A percentile compares a stretch with the other conserved stretches of the same genome.
Evolutionary conservation across 2,329 filamentous ascomycete species (phyloP).

Genomic region (Colletotrichum incanum): DNA sequence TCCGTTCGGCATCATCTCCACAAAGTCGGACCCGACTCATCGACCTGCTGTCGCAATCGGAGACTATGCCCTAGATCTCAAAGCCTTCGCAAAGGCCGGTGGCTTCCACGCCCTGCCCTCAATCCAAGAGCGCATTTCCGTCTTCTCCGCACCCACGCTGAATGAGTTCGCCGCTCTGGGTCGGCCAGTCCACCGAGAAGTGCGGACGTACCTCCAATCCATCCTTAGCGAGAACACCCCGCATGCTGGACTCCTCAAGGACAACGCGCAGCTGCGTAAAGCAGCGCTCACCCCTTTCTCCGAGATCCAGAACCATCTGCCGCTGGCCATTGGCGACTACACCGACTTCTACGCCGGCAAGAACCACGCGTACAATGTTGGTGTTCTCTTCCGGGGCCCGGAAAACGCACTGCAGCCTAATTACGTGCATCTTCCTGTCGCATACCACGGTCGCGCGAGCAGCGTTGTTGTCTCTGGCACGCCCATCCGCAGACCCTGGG

Average conservation of each 20-base stretch:
- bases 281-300: constrained; percentile 49
- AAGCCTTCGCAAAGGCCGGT: constrained; percentile 66
- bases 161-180: constrained; percentile 82
- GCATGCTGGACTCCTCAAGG: constrained; percentile 51
- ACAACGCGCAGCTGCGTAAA: constrained; percentile 53
- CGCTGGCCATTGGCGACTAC: constrained; percentile 85
- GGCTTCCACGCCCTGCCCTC: constrained; percentile 56
- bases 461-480: constrained; percentile 84
- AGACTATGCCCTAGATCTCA: constrained; percentile 79
- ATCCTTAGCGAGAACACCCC: constrained; percentile 70
- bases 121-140: constrained; percentile 46
- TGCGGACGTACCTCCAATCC: constrained; percentile 79
- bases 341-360: constrained; percentile 88
- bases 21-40: constrained; percentile 67
- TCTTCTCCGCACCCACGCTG: constrained; percentile 67
- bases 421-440: constrained; percentile 85
- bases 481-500: constrained; percentile 79
- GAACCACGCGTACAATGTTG: constrained; percentile 82
- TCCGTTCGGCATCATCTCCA: constrained; percentile 86
- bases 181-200: constrained; percentile 76
- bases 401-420: constrained; percentile 85
- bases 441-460: constrained; percentile 85
- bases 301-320: constrained; percentile 78
- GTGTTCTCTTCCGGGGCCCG: constrained; percentile 80
- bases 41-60: constrained; percentile 82